Percentiles rank a stretch among this genome's conserved stretches.
Conservation (phyloP, 768 basidiomycete species). For the Multifurca ochricompacta region DNA sequence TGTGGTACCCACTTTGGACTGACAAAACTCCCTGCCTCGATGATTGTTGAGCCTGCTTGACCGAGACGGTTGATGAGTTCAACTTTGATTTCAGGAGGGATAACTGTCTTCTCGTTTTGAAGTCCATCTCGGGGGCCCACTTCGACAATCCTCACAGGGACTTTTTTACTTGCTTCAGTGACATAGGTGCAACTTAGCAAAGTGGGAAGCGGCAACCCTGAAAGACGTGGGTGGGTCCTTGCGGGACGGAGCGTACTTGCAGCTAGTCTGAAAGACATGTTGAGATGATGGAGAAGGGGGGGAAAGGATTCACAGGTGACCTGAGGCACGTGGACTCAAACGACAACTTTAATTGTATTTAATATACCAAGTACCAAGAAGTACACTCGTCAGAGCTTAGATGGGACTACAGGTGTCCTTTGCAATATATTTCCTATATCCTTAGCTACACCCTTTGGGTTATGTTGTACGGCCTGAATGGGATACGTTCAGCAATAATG, state of each 20-base stretch:
- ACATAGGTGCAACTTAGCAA: background rate
- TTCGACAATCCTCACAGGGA: slow-evolving; percentile 65
- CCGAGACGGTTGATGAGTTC: slow-evolving; percentile 73
- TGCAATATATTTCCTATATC: background rate
- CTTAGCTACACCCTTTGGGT: slow-evolving; percentile 12
- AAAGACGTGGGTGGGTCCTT: background rate
- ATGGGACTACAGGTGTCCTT: background rate
- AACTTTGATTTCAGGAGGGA: slow-evolving; percentile 67
- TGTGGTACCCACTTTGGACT: slow-evolving; percentile 93
- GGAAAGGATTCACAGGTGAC: background rate
- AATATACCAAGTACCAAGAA: background rate
- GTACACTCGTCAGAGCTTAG: slow-evolving; percentile 5
- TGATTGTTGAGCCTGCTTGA: slow-evolving; percentile 54
- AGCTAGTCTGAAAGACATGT: slow-evolving; percentile 4
- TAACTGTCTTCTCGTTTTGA: slow-evolving; percentile 75
- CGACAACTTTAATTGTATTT: too few relatives aligned
- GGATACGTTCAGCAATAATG: background rate
- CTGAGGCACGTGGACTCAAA: too few relatives aligned
- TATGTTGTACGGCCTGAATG: slow-evolving; percentile 7
- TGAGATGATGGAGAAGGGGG: too few relatives aligned
- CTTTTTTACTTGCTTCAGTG: slow-evolving; percentile 7
- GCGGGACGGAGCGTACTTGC: background rate
- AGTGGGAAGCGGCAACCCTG: background rate
- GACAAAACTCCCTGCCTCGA: slow-evolving; percentile 87
- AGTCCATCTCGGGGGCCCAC: slow-evolving; percentile 89